A percentile compares a stretch with the other conserved stretches of the same genome.
Conservation (phyloP, 192 early-diverging fungal genomes). For the Coemansia sp. region DNA sequence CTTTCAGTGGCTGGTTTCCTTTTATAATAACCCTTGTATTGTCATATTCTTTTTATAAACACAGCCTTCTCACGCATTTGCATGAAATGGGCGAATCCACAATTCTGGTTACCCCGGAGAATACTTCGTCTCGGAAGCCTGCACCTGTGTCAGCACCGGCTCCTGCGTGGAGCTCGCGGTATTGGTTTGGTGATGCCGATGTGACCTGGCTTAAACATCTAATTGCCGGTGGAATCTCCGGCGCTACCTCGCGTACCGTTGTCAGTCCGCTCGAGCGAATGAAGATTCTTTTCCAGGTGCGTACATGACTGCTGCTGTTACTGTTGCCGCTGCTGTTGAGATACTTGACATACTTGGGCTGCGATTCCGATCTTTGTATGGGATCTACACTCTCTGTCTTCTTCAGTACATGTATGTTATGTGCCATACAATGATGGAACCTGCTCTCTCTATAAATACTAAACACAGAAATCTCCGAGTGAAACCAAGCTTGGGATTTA, state of each 20-base stretch:
- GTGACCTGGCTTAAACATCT: conserved; percentile 72
- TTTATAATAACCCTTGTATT: background rate
- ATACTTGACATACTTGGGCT: background rate
- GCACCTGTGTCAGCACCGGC: conserved; percentile 5
- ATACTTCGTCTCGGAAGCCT: background rate
- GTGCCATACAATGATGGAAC: too few relatives aligned
- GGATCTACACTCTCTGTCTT: background rate
- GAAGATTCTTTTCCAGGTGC: conserved; percentile 84
- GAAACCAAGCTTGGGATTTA: background rate
- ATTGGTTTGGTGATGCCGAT: conserved; percentile 55
- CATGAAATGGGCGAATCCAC: conserved; percentile 23
- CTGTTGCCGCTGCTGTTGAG: background rate
- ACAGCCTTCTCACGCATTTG: conserved; percentile 3
- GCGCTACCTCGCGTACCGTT: conserved; percentile 74
- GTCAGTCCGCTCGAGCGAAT: conserved; percentile 81
- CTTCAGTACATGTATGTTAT: too few relatives aligned
- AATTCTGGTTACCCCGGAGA: conserved; percentile 25
- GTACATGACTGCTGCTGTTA: background rate
- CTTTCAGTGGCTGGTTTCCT: background rate
- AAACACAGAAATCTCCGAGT: background rate
- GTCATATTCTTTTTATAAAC: conserved; percentile 1
- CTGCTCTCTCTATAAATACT: background rate
- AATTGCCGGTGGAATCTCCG: conserved; percentile 74
- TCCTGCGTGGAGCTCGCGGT: conserved; percentile 52
- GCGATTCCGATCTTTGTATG: background rate